These are phyloP conservation scores for Candida namnaoensis DNA, from an alignment of 805 yeast genomes.

Conservation along the genomic window DNA sequence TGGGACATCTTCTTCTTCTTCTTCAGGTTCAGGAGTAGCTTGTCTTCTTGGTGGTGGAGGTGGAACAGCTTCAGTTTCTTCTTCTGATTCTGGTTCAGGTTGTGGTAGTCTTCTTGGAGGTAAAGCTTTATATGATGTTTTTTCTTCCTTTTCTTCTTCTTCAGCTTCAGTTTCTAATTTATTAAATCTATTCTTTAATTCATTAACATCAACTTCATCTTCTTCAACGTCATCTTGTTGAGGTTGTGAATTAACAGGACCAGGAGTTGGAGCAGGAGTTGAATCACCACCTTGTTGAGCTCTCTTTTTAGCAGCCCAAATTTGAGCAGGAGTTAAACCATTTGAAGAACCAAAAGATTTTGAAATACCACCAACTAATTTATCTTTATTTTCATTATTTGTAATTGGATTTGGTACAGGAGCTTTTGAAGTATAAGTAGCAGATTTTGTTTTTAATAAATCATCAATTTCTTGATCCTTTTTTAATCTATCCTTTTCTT, in stretches of 20 bases:
- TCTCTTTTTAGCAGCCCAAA: conserved; percentile 91
- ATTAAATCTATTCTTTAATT: conserved; percentile 29
- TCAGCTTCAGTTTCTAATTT: conserved; percentile 15
- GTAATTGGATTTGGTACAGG: conserved; percentile 14
- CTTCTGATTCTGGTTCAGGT: conserved; percentile 1
- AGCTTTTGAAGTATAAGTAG: conserved; percentile 13
- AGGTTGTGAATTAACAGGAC: conserved; percentile 3
- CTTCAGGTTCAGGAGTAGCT: conserved; percentile 11
- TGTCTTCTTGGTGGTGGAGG: conserved; percentile 16
- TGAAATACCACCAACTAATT: conserved; percentile 49
- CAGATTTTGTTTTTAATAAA: conserved; percentile 25
- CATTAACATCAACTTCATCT: conserved; percentile 19
- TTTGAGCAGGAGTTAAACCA: conserved; percentile 90
- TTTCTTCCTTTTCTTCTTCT: conserved; percentile 16
- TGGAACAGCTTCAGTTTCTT: conserved; percentile 9
- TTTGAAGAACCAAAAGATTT: conserved; percentile 52
- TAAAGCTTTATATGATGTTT: conserved; percentile 1
- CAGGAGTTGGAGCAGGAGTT: conserved; percentile 16
- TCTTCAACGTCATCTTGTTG: conserved; percentile 18
- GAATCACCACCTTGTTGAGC: conserved; percentile 37
- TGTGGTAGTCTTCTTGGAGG: conserved; percentile 3
- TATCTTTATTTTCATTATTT: conserved; percentile 19
- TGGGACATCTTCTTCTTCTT: conserved; percentile 12
- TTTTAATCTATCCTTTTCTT: conserved; percentile 22
- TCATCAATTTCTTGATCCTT: conserved; percentile 26